Base-by-base conservation (phyloP, 768 basidiomycete species). In the Agaricus bisporus region DNA sequence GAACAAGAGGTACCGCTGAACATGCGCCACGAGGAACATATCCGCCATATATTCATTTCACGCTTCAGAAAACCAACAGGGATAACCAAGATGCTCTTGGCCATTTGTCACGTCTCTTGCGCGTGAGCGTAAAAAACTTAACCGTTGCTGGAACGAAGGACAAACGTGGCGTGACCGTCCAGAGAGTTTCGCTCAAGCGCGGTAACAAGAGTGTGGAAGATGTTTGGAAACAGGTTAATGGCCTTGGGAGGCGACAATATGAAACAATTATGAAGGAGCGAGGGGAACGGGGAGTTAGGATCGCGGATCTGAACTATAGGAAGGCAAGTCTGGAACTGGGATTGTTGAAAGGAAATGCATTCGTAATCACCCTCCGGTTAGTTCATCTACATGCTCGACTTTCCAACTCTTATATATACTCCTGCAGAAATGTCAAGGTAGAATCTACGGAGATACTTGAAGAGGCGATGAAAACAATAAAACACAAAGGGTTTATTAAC, bases 131-230 rank as follows among this genome's bases (percentile, higher is more conserved):
- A 47, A 93, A 88, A 68, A 91, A 95, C 63, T 74, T 99, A 7
- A 82, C 85, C 20, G 88, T 94, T 22, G 91, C 94, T 3, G 97
- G 97, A 0, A 99, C 97, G 7, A 99, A 99, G 65, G 97, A 99
- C 70, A 99, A 98, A 66, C 88, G 97, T 32, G 97, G 93, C 0
- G 92, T 98, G 14, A 98, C 97, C 1, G 85, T 91, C 1, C 97
- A 99, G 65, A 83, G 92, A 1, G 92, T 98, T 15, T 86, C 87
- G 3, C 66, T 98, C 14, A 80, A 81, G 50, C 77, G 93, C 14
- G 80, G 82, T n/a, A 80, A 76, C 52, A 88, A 88, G 67, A 85
- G 83, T 0, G 81, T 89, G 1, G 86, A 88, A 56, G 83, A 91
- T 54, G 80, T 98, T 3, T 99, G 95, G 95, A 85, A 76, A 59